phyloP scores from a whole-genome alignment of 805 yeast genomes.

The Kodamaea laetipori region DNA sequence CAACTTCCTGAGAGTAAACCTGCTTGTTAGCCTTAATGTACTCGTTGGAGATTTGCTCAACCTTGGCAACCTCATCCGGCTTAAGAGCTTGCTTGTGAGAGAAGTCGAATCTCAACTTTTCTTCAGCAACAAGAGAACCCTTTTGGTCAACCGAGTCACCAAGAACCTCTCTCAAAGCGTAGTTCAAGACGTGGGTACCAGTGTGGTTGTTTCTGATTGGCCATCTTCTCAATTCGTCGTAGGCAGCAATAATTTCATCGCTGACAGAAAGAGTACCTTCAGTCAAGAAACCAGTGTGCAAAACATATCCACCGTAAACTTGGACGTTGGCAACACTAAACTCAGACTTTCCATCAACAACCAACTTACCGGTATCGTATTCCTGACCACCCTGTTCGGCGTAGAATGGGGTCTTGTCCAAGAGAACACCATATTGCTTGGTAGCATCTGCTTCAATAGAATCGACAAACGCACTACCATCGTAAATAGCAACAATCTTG shows the following conservation, averaged over 20 bases:
- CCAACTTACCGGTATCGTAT: slow-evolving; percentile 89
- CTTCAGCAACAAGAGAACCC: slow-evolving; percentile 95
- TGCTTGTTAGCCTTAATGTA: slow-evolving; percentile 67
- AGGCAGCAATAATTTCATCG: slow-evolving; percentile 78
- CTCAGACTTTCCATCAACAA: slow-evolving; percentile 83
- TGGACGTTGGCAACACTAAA: slow-evolving; percentile 92
- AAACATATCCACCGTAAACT: slow-evolving; percentile 88
- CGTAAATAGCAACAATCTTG: slow-evolving; percentile 68
- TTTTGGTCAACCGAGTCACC: slow-evolving; percentile 92
- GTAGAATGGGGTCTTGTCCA: slow-evolving; percentile 91
- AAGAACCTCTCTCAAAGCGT: slow-evolving; percentile 79
- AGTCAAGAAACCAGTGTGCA: slow-evolving; percentile 84
- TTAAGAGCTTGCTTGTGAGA: slow-evolving; percentile 86
- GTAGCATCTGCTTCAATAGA: slow-evolving; percentile 36
- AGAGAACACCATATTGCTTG: slow-evolving; percentile 71
- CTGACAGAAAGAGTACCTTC: slow-evolving; percentile 75
- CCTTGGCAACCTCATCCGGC: slow-evolving; percentile 66
- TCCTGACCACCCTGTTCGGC: slow-evolving; percentile 99
- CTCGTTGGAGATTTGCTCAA: slow-evolving; percentile 73
- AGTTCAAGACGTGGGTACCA: slow-evolving; percentile 93
- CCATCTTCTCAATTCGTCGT: slow-evolving; percentile 92
- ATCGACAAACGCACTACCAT: slow-evolving; percentile 63
- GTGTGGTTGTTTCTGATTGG: slow-evolving; percentile 98
- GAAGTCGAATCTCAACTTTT: slow-evolving; percentile 93
- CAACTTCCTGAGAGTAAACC: slow-evolving; percentile 84